Base-by-base conservation (phyloP, 805 yeast species). In the Lachancea lanzarotensis region DNA sequence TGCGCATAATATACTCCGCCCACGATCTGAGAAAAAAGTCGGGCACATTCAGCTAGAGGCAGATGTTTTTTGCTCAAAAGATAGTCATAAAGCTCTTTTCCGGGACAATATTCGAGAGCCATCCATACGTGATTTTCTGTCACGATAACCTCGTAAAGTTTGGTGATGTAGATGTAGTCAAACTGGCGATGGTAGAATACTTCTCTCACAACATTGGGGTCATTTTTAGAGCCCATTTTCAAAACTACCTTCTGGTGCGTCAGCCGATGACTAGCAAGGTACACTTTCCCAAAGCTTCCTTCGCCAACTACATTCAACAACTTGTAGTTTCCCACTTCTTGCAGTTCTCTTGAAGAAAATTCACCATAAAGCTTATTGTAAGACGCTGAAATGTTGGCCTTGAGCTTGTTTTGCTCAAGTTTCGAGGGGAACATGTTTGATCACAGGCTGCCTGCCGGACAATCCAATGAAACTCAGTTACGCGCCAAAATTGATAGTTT, bases 251-350 rank as follows among this genome's bases (percentile, higher is more conserved):
- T 81, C n/a, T 79, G 71, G 44, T 80, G 79, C 10, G 95, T 75
- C 38, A 89, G 70, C 42, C 74, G 74, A 57, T 91, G 98, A 31
- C 71, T 71, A 1, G 96, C 98, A 26, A 91, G 67, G 60, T 83
- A 93, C 1, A 89, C 95, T 57, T 84, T 85, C 8, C 98, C 97
- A 72, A 89, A 91, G 2, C 95, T 76, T 9, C 97, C 97, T 55
- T 86, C 89, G 1, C 97, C 98, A 18, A 91, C 82, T 52, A 82
- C 85, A 46, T 79, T 71, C 6, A 79, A 56, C 7, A 93, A 78
- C 42, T 74, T 69, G 59, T 91, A 91, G 63, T 84, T 87, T 1
- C 98, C 98, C 11, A 91, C 81, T 45, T 81, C 84, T 39, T 69
- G 69, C 35, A 81, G 65, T 35, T 75, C 78, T 9, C 75, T 57